Percentiles rank a stretch among this genome's conserved stretches.
Evolutionary conservation across 2,329 filamentous ascomycete species (phyloP).

Genomic region (Clonostachys chloroleuca): DNA sequence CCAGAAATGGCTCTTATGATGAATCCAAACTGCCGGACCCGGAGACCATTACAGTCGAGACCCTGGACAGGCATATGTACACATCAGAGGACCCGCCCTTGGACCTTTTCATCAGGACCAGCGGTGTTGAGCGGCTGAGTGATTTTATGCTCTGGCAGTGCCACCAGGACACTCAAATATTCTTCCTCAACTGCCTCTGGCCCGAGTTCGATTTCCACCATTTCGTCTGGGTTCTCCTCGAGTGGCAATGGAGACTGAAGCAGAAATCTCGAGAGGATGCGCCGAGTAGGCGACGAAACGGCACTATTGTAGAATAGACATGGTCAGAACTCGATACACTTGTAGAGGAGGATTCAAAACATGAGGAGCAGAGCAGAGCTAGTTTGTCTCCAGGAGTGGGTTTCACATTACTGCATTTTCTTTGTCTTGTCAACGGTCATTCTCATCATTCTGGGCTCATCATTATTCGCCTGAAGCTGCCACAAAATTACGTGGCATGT

Average conservation of each 20-base stretch:
- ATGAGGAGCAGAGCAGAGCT: too few relatives aligned
- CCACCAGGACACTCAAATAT: constrained; percentile 86
- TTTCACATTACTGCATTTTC: too few relatives aligned
- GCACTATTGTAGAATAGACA: constrained; percentile 3
- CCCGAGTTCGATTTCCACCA: constrained; percentile 93
- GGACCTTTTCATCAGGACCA: constrained; percentile 88
- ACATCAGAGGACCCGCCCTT: constrained; percentile 81
- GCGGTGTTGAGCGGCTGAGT: constrained; percentile 85
- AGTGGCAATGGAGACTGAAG: constrained; percentile 74
- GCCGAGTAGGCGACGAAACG: constrained; percentile 22
- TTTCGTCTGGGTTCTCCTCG: constrained; percentile 86
- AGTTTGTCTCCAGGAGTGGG: too few relatives aligned
- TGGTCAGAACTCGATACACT: too few relatives aligned
- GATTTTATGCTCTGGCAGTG: constrained; percentile 99
- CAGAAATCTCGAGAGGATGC: constrained; percentile 47
- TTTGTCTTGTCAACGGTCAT: too few relatives aligned
- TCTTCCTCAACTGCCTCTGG: constrained; percentile 91
- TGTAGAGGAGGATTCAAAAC: too few relatives aligned
- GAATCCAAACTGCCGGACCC: constrained; percentile 59
- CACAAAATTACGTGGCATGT: too few relatives aligned
- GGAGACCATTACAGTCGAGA: constrained; percentile 81
- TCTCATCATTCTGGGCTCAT: too few relatives aligned
- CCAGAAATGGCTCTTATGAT: constrained; percentile 21
- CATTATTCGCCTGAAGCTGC: too few relatives aligned
- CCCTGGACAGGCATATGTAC: constrained; percentile 81